Base-by-base conservation (phyloP, 768 basidiomycete genomes). In the Botryobasidium botryosum region DNA sequence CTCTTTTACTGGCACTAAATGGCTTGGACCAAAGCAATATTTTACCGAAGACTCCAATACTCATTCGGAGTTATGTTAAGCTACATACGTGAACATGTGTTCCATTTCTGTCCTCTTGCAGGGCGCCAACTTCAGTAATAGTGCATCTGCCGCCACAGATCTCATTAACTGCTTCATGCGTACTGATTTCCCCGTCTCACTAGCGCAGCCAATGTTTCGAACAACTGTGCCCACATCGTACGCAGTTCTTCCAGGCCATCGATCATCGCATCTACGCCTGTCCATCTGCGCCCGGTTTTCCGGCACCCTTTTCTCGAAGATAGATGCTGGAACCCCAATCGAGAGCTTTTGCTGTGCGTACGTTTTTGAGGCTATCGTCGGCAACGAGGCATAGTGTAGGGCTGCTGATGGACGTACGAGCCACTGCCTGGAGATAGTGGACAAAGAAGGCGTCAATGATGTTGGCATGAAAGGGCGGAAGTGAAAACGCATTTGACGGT, bases 281-380 rank as follows among this genome's bases (percentile, higher is more conserved):
- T 64, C 53, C 25, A 48, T 44, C 2, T 8, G n/a, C 18, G 33
- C 38, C 5, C 36, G n/a, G n/a, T n/a, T n/a, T n/a, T n/a, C n/a
- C n/a, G n/a, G n/a, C 25, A 23, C 18, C 26, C 57, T 48, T 56
- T 59, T 87, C 84, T 51, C 74, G 73, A 52, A 84, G 86, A 55
- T 85, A 78, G 3, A 74, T 80, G 37, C 78, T 79, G 47, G 70
- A 69, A 0, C 67, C 72, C 85, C 85, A 88, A 2, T 77, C 77
- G 7, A 77, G 59, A 15, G 61, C 59, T 44, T 65, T 66, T 6
- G 85, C 85, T 12, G 75, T 73, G 45, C 71, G 62, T 18, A 87
- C 70, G 51, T 88, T 87, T 18, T 59, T 56, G 53, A 71, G 62
- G 52, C 69, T 86, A 57, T 88, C 85, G 52, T 88, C 85, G 24